phyloP scores from a whole-genome alignment of 2,329 filamentous ascomycete genomes.

The Metarhizium humberi region DNA sequence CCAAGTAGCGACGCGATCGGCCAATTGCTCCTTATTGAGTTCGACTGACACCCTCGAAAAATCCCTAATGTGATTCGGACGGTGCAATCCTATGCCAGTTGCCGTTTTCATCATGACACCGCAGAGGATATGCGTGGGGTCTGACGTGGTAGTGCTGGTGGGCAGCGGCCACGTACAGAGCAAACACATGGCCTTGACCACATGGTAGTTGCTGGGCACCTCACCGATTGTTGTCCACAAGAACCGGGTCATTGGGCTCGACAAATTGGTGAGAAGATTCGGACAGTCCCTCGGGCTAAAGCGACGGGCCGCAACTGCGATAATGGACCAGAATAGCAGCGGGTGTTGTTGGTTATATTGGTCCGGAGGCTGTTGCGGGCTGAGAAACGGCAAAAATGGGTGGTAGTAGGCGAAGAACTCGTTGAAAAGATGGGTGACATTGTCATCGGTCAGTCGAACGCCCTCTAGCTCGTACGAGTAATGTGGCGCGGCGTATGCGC shows the following conservation, averaged over 20 bases:
- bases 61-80: conserved; percentile 73
- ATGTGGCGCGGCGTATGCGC: conserved; percentile 49
- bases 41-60: conserved; percentile 69
- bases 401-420: conserved; percentile 72
- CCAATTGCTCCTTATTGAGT: conserved; percentile 68
- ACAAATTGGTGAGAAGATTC: conserved; percentile 56
- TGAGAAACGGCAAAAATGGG: conserved; percentile 68
- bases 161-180: conserved; percentile 77
- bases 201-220: conserved; percentile 69
- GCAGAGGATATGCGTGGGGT: conserved; percentile 73
- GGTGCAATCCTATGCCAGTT: conserved; percentile 73
- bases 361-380: conserved; percentile 56
- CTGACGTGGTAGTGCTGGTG: conserved; percentile 69
- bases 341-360: conserved; percentile 69
- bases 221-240: conserved; percentile 71
- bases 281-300: conserved; percentile 49
- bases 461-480: conserved; percentile 54
- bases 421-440: conserved; percentile 56
- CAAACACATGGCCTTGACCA: conserved; percentile 72
- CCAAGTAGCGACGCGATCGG: conserved; percentile 73
- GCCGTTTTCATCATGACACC: conserved; percentile 84
- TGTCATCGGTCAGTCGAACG: conserved; percentile 53
- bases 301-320: conserved; percentile 65
- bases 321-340: conserved; percentile 77
- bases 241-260: conserved; percentile 58